Evolutionary conservation across 2,329 filamentous ascomycete species (phyloP), one percentile per base, ranked within the genome.

Genomic region (Nothophoma quercina): DNA sequence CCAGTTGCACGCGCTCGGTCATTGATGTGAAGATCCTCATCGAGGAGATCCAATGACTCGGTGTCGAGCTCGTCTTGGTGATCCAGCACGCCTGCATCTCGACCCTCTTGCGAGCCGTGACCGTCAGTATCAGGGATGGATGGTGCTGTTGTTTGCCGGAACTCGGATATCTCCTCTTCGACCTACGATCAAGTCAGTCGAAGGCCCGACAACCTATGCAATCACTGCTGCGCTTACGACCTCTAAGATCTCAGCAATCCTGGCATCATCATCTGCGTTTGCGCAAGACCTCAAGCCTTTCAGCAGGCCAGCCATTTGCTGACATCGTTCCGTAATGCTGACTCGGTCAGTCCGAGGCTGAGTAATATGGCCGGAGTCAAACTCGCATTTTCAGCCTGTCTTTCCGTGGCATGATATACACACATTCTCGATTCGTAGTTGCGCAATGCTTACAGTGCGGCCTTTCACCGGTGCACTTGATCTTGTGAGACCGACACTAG

Each of bases 401-500:
- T 47, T 72, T 68, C 15, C 74, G 71, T 7, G 71, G 69, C 59
- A 75, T 62, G 22, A 70, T 68, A 59, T 77, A 77, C 16, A 71
- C 60, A 51, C 75, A 77, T n/a, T 67, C 63, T 38, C 69, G 66
- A 28, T 53, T 60, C 7, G 63, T 64, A 22, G 64, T 59, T 38
- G 65, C 63, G 58, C 75, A 77, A 33, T 75, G 72, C 35, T 69
- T 68, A 54, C 75, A 77, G 5, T 54, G 43, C 19, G 75, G 75
- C 29, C 58, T 65, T 36, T 71, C 64, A 19, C 75, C 75, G 32
- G 71, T 70, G 56, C 74, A 77, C 52, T 75, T 77, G 59, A 75
- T 73, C 60, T 77, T 77, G 40, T 74, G 68, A 46, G 62, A 60
- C 26, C 74, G 73, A 60, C 75, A 77, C 64, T 67, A 62, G 29